Conservation (phyloP, 164 flowering plant genomes). For the Aristolochia californica region DNA sequence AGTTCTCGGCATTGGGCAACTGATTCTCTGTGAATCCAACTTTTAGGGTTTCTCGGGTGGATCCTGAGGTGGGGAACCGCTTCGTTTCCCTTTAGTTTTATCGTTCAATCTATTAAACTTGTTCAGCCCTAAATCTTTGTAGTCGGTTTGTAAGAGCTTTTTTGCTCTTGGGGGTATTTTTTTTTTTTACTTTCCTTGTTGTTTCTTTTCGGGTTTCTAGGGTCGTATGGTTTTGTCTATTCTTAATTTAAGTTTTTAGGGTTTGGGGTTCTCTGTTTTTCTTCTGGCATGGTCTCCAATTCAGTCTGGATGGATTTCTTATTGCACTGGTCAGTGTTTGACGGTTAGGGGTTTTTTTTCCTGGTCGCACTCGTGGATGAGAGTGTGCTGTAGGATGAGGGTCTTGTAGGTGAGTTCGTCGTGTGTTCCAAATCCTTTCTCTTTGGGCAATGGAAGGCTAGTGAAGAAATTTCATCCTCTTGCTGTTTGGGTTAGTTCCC, state of each 20-base stretch:
- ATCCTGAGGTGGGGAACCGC: no score
- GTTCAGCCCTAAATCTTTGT: no score
- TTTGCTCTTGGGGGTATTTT: neutral
- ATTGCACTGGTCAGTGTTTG: neutral
- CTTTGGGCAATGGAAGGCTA: constrained; percentile 27
- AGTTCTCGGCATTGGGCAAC: no score
- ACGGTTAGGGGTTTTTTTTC: constrained; percentile 5
- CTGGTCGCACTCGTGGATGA: neutral
- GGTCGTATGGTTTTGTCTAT: constrained; percentile 7
- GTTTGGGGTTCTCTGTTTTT: constrained; percentile 2
- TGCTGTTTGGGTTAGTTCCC: no score
- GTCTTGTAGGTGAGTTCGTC: constrained; percentile 19
- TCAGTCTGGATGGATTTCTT: constrained; percentile 9
- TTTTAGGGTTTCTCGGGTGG: no score
- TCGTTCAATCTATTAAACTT: no score
- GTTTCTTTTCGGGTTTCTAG: neutral
- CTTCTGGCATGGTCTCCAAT: neutral
- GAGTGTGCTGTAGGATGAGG: constrained; percentile 23
- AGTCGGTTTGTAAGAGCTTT: no score
- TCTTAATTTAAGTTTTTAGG: constrained; percentile 10
- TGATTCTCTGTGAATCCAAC: no score
- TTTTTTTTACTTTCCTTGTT: neutral
- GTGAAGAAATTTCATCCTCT: neutral
- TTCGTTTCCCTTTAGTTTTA: no score
- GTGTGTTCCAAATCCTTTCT: constrained; percentile 23